Base-by-base conservation (phyloP, 2,329 filamentous ascomycete genomes). In the Ophiosphaerella korrae region DNA sequence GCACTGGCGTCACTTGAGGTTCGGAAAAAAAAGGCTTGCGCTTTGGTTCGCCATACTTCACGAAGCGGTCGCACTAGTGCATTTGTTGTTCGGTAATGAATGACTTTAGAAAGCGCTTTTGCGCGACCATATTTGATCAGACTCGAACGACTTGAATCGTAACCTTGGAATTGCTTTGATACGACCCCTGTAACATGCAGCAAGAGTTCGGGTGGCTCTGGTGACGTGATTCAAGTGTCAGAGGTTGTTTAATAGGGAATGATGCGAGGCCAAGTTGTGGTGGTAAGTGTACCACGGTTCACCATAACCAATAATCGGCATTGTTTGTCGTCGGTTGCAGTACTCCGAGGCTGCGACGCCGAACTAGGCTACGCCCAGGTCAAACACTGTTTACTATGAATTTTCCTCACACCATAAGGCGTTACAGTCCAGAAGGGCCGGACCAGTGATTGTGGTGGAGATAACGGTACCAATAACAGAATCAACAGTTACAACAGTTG, bases 61-160 rank as follows among this genome's bases (percentile, higher is more conserved):
- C 14, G 24, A 24, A 23, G 35, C 21, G 11, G 14, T 31, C 16
- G 42, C 34, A 45, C 35, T 48, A 36, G 32, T 48, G 45, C 21
- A 32, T 13, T 33, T 38, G 23, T 51, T 49, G 40, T 44, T 37
- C 34, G 48, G 46, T 50, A 18, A 55, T 42, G 18, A 40, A 44
- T 11, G 39, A 35, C 26, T 5, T 35, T 38, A 8, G 12, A 34
- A 36, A 24, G 37, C 44, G 43, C 33, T 29, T 38, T 34, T 18
- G 16, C 26, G 33, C 46, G 18, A 35, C 29, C 36, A 39, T 18
- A 5, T 29, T n/a, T 29, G 7, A 29, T 32, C 29, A 40, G 31
- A 34, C 26, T 29, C 11, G 42, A 23, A n/a, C n/a, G n/a, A n/a
- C n/a, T 39, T 35, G 23, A 14, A 13, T n/a, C 37, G 31, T 38